phyloP scores from a whole-genome alignment of 768 basidiomycete genomes.

The Kwoniella dendrophila region DNA sequence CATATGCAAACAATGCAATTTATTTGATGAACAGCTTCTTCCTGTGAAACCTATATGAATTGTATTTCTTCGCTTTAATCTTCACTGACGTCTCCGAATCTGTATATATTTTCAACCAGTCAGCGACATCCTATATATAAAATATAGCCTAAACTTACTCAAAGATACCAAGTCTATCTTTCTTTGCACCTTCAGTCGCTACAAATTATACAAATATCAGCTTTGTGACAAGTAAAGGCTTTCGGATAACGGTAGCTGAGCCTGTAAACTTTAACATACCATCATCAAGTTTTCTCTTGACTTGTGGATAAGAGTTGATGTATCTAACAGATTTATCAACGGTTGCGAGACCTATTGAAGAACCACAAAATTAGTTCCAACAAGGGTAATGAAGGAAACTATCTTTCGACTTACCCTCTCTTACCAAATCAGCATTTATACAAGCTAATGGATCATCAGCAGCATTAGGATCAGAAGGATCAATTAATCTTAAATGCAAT shows the following conservation, averaged over 20 bases:
- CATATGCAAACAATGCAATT: not conserved
- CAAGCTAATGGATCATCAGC: constrained; percentile 71
- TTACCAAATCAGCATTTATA: constrained; percentile 84
- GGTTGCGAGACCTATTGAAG: constrained; percentile 50
- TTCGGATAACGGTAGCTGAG: not conserved
- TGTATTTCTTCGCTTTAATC: constrained; percentile 27
- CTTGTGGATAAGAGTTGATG: constrained; percentile 49
- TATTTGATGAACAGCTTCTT: not conserved
- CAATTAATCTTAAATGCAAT: constrained; percentile 88
- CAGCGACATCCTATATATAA: not conserved
- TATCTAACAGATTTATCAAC: constrained; percentile 53
- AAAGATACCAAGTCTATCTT: constrained; percentile 55
- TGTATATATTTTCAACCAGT: constrained; percentile 13
- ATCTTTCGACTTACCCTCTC: constrained; percentile 65
- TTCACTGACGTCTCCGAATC: constrained; percentile 54
- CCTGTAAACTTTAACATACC: constrained; percentile 36
- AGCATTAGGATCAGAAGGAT: constrained; percentile 73
- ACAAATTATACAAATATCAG: not conserved
- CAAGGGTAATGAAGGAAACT: not conserved
- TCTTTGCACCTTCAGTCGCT: constrained; percentile 55
- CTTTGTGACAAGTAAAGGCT: too few relatives aligned
- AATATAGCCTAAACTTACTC: constrained; percentile 39
- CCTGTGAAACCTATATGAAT: not conserved
- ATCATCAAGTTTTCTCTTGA: constrained; percentile 48
- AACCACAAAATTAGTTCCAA: not conserved